phyloP scores from a whole-genome alignment of 495 filamentous ascomycete genomes.

The Hypoxylon trugodes region DNA sequence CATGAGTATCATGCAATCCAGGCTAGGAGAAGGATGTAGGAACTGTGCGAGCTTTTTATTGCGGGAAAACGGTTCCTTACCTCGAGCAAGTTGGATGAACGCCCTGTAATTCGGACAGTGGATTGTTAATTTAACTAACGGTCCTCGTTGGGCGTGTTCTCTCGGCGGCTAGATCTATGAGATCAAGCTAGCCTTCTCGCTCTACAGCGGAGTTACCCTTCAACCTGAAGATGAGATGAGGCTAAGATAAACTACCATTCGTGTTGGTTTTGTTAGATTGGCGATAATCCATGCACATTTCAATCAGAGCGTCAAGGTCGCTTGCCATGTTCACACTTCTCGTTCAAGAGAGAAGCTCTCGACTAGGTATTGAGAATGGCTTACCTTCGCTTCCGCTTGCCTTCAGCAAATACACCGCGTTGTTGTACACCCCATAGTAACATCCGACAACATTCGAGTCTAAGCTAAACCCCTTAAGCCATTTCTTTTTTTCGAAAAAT shows the following conservation, averaged over 20 bases:
- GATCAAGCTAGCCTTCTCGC: conserved; percentile 62
- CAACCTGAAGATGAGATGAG: conserved; percentile 54
- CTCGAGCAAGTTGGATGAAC: conserved; percentile 68
- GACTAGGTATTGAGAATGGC: conserved; percentile 50
- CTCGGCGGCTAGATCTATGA: conserved; percentile 60
- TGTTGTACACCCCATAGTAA: conserved; percentile 97
- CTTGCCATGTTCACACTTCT: neutral
- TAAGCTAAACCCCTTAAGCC: conserved; percentile 87
- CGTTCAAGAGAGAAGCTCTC: neutral
- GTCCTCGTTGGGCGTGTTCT: conserved; percentile 81
- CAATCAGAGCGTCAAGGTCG: conserved; percentile 30
- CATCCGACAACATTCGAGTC: conserved; percentile 85
- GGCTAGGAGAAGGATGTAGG: conserved; percentile 90
- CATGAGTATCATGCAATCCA: conserved; percentile 97
- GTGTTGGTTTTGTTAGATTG: conserved; percentile 74
- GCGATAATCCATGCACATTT: conserved; percentile 23
- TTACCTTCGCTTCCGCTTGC: conserved; percentile 81
- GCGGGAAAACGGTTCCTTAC: conserved; percentile 83
- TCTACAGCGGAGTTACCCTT: conserved; percentile 73
- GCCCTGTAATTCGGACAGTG: conserved; percentile 52
- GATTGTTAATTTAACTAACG: conserved; percentile 60
- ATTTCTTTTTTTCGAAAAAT: conserved; percentile 84
- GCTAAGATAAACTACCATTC: conserved; percentile 57
- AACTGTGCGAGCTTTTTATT: conserved; percentile 96
- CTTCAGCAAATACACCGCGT: conserved; percentile 87